Evolutionary conservation across 768 basidiomycete genomes (phyloP).

Genomic region (Boletus sp.): DNA sequence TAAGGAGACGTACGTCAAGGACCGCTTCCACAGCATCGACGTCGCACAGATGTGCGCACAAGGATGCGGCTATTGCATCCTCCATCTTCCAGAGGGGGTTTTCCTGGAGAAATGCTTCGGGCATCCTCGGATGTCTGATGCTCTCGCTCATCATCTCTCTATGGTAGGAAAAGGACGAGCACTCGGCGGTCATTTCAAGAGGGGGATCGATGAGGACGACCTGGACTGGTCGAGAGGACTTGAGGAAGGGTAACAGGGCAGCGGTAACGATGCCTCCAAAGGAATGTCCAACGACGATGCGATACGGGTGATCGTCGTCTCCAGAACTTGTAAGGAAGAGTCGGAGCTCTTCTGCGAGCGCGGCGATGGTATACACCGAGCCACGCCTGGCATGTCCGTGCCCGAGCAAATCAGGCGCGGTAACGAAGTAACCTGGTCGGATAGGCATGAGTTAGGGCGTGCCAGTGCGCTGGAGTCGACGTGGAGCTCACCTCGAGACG

Average conservation of each 20-base stretch:
- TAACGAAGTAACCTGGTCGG: neutral
- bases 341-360: constrained; percentile 13
- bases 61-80: neutral
- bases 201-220: constrained; percentile 24
- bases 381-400: constrained; percentile 14
- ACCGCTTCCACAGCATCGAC: constrained; percentile 3
- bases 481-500: constrained; percentile 14
- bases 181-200: neutral
- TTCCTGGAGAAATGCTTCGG: neutral
- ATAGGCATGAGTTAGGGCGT: too few species aligned
- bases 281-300: constrained; percentile 22
- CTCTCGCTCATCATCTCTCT: neutral
- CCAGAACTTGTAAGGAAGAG: constrained; percentile 3
- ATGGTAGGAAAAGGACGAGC: fast-evolving
- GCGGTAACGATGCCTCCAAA: constrained; percentile 17
- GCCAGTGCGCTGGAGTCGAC: neutral
- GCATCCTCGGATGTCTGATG: neutral
- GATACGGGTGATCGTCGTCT: neutral
- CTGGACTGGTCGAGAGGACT: neutral
- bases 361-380: constrained; percentile 15
- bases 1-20: constrained; percentile 7
- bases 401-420: constrained; percentile 23
- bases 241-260: constrained; percentile 16
- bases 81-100: neutral
- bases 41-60: constrained; percentile 6